A percentile compares a stretch with the other conserved stretches of the same genome.
Conservation (phyloP, 1,284 basidiomycete genomes). For the Fomitopsis pinicola region DNA sequence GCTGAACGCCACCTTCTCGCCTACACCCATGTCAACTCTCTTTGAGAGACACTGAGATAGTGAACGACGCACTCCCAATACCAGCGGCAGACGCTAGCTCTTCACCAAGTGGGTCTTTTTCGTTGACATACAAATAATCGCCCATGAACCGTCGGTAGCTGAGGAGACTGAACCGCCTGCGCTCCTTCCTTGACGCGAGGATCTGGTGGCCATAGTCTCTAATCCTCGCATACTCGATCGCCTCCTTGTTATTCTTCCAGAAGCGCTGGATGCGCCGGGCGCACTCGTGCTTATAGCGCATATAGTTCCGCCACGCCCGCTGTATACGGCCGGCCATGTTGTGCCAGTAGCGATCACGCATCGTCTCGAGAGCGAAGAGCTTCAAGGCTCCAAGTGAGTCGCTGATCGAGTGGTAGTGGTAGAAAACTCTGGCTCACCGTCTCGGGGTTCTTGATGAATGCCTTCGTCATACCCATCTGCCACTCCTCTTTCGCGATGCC, state of each 20-base stretch:
- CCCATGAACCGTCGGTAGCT: constrained; percentile 96
- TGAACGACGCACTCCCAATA: constrained; percentile 57
- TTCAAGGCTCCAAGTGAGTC: constrained; percentile 25
- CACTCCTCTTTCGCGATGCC: constrained; percentile 97
- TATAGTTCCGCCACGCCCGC: constrained; percentile 93
- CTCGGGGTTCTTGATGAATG: constrained; percentile 99
- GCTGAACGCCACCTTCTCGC: constrained; percentile 85
- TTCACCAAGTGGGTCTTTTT: constrained; percentile 76
- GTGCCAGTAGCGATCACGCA: constrained; percentile 99
- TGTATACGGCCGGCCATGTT: constrained; percentile 99
- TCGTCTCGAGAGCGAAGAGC: constrained; percentile 97
- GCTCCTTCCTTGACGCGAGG: constrained; percentile 89
- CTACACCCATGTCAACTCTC: constrained; percentile 27
- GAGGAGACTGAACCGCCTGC: constrained; percentile 89
- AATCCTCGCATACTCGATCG: constrained; percentile 82
- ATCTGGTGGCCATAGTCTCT: constrained; percentile 95
- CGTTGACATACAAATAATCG: constrained; percentile 92
- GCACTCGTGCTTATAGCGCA: constrained; percentile 94
- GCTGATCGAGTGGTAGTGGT: neutral
- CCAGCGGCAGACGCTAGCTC: constrained; percentile 75
- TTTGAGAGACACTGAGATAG: neutral
- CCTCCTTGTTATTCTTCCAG: constrained; percentile 98
- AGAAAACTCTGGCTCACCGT: constrained; percentile 55
- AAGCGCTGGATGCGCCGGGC: constrained; percentile 95
- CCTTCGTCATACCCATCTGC: constrained; percentile 99